A percentile compares a stretch with the other conserved stretches of the same genome.
phyloP scores from a whole-genome alignment of 306 rosid genomes.

The Sicyos baderoa region DNA sequence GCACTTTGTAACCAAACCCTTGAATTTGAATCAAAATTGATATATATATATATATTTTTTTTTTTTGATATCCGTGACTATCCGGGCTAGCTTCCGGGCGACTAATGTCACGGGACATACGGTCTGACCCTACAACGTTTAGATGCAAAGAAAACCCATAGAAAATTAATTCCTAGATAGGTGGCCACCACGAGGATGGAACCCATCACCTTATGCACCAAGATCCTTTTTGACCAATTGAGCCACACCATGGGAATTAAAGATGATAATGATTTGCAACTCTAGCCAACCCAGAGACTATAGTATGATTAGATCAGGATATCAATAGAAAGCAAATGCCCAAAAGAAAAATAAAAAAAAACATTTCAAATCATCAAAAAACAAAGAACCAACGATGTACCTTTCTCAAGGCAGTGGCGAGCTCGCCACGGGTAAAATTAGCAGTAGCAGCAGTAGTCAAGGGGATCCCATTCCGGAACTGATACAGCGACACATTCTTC shows the following conservation, averaged over 20 bases:
- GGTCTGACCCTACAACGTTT: no score
- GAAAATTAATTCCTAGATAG: no score
- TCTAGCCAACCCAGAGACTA: not conserved
- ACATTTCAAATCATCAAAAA: not conserved
- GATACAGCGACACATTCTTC: slow-evolving; percentile 65
- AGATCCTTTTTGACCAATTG: no score
- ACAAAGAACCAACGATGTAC: slow-evolving; percentile 20
- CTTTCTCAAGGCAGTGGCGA: slow-evolving; percentile 77
- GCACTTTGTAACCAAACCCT: not conserved
- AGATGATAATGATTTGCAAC: not conserved
- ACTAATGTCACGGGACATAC: no score
- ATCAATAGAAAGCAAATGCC: not conserved
- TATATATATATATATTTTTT: no score
- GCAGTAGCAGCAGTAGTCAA: slow-evolving; percentile 72
- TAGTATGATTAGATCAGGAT: not conserved
- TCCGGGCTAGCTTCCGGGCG: no score
- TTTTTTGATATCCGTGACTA: no score
- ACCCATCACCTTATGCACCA: no score
- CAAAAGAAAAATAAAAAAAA: not conserved
- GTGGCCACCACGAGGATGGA: no score
- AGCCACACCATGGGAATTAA: no score
- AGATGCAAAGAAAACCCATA: no score
- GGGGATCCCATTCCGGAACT: slow-evolving; percentile 70
- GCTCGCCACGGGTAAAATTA: slow-evolving; percentile 70
- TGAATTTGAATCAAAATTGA: not conserved